phyloP scores from a whole-genome alignment of 306 rosid species.

The Medicago arabica region DNA sequence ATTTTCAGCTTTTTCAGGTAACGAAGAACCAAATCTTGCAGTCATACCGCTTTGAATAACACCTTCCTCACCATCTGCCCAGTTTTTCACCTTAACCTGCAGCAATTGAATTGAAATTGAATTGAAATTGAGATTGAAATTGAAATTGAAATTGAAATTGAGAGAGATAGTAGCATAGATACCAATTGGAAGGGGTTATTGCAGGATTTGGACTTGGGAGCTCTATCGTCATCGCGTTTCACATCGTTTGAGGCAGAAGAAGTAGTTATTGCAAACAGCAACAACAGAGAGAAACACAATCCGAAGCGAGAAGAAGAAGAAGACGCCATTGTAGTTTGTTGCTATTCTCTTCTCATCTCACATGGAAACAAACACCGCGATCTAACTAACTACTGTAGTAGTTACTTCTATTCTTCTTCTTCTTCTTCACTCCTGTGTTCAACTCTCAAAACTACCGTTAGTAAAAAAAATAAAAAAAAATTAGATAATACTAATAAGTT shows the following conservation, averaged over 20 bases:
- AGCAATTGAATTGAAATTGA: neutral
- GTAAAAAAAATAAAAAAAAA: no score
- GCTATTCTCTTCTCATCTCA: no score
- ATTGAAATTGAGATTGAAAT: neutral
- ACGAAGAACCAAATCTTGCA: constrained; percentile 79
- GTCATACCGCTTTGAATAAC: constrained; percentile 54
- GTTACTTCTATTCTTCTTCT: no score
- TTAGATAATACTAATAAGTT: no score
- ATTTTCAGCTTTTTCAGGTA: constrained; percentile 59
- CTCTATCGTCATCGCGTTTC: constrained; percentile 52
- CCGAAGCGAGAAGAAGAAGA: neutral
- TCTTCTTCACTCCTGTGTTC: no score
- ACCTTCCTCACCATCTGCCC: constrained; percentile 65
- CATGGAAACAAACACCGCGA: no score
- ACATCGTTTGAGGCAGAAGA: constrained; percentile 56
- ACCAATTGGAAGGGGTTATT: constrained; percentile 75
- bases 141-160: neutral
- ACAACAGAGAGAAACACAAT: constrained; percentile 16
- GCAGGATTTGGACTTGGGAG: constrained; percentile 64
- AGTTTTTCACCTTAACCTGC: constrained; percentile 76
- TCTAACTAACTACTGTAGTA: no score
- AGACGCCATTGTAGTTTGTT: constrained; percentile 47
- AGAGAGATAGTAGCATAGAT: neutral
- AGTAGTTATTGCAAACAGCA: constrained; percentile 46
- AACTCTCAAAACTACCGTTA: no score